A percentile compares a stretch with the other conserved stretches of the same genome.
phyloP scores from a whole-genome alignment of 129 eudicot species.

The Glebionis coronaria region DNA sequence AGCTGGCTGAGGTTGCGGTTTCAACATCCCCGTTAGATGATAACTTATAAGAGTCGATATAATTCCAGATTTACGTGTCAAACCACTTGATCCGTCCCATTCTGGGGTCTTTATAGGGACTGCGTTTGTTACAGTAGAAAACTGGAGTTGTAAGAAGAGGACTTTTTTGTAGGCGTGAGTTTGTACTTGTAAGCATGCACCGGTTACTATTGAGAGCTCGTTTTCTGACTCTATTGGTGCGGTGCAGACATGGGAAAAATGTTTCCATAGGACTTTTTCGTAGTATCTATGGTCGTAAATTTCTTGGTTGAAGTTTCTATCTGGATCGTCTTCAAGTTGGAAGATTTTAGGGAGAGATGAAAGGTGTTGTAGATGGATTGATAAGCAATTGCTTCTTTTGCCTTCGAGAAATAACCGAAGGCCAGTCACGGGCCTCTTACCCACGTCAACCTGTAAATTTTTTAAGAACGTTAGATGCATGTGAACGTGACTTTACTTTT shows the following conservation, averaged over 20 bases:
- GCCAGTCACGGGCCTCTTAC: conserved; percentile 95
- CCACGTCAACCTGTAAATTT: conserved; percentile 21
- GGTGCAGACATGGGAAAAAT: conserved; percentile 90
- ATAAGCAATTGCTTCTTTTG: conserved; percentile 79
- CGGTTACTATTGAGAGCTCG: conserved; percentile 77
- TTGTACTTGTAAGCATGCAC: conserved; percentile 81
- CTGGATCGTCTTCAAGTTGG: conserved; percentile 68
- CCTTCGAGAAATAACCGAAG: conserved; percentile 89
- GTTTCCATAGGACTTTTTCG: conserved; percentile 89
- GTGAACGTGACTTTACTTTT: background rate
- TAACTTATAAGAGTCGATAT: conserved; percentile 91
- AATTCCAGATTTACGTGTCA: conserved; percentile 91
- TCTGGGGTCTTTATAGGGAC: conserved; percentile 67
- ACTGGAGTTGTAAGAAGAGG: conserved; percentile 67
- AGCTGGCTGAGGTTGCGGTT: conserved; percentile 79
- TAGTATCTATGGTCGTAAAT: conserved; percentile 65
- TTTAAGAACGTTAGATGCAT: background rate
- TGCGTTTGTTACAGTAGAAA: conserved; percentile 70
- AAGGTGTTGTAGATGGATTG: conserved; percentile 90
- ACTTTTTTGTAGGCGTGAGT: conserved; percentile 63
- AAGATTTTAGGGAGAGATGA: conserved; percentile 78
- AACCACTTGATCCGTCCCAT: conserved; percentile 97
- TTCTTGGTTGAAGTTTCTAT: conserved; percentile 45
- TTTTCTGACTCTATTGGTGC: conserved; percentile 70
- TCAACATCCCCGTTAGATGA: conserved; percentile 72